These are phyloP conservation scores for Solanum gandarillasii DNA, from an alignment of 257 asterid genomes.

Conservation along the genomic window DNA sequence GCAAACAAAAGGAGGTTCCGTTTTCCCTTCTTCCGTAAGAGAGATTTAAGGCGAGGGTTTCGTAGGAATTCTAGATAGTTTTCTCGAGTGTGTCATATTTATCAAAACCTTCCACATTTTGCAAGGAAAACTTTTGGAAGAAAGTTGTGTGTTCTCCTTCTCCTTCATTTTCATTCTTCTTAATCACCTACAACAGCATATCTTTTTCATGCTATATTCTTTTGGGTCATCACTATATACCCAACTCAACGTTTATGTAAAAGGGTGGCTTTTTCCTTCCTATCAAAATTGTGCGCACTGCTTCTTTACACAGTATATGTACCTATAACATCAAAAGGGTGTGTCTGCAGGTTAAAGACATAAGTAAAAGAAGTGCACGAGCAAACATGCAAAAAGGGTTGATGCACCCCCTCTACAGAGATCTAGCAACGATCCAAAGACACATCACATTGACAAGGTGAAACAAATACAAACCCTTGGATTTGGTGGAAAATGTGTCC, in stretches of 20 bases:
- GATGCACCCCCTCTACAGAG: neutral
- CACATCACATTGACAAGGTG: neutral
- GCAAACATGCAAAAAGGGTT: neutral
- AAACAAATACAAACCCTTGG: slow-evolving; percentile 47
- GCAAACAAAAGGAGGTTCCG: neutral
- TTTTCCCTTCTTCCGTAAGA: neutral
- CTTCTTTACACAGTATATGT: neutral
- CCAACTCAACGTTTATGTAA: neutral
- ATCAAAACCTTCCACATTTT: neutral
- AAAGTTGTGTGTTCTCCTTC: neutral
- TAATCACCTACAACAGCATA: neutral
- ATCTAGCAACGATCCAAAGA: neutral
- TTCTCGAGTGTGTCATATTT: neutral
- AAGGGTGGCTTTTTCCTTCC: neutral
- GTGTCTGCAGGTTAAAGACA: neutral
- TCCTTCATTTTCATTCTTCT: neutral
- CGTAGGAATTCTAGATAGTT: neutral
- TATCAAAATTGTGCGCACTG: neutral
- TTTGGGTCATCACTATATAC: neutral
- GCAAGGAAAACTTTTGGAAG: neutral
- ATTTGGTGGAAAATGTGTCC: slow-evolving; percentile 52
- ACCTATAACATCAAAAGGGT: neutral
- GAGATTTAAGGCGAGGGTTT: neutral
- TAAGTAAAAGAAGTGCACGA: neutral
- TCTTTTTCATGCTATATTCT: neutral